phyloP scores from a whole-genome alignment of 176 grass and related monocot species.

The Oryza coarctata region DNA sequence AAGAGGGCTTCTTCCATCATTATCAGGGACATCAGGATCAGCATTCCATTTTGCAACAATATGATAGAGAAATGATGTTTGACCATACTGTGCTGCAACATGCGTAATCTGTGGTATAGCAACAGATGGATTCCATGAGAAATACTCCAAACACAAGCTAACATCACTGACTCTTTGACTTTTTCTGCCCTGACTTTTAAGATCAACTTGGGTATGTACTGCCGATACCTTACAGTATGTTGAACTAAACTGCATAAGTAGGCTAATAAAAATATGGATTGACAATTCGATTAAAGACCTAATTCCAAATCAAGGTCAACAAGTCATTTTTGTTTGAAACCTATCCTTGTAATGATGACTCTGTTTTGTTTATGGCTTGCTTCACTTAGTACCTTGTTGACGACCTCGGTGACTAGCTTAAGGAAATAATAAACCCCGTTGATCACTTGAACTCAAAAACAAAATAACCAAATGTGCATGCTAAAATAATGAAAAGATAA shows the following conservation, averaged over 20 bases:
- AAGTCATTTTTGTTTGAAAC: slow-evolving; percentile 5
- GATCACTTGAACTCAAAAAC: not conserved
- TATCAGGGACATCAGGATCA: slow-evolving; percentile 95
- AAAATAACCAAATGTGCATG: not conserved
- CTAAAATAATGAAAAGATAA: slow-evolving; percentile 10
- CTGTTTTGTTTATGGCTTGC: not conserved
- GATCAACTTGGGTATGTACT: slow-evolving; percentile 12
- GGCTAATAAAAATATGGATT: not conserved
- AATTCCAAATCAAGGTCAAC: slow-evolving; percentile 12
- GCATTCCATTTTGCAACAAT: slow-evolving; percentile 94
- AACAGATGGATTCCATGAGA: slow-evolving; percentile 19
- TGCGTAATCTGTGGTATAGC: slow-evolving; percentile 67
- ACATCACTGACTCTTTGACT: not conserved
- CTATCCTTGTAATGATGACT: not conserved
- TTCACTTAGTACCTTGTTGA: not conserved
- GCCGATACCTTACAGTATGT: not conserved
- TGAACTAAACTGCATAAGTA: slow-evolving; percentile 17
- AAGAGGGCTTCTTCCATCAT: slow-evolving; percentile 94
- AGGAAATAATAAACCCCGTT: not conserved
- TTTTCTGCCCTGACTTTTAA: not conserved
- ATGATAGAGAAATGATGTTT: slow-evolving; percentile 85
- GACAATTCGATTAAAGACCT: not conserved
- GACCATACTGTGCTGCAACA: slow-evolving; percentile 96
- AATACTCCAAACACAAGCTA: slow-evolving; percentile 12
- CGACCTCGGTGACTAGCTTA: not conserved